Percentiles rank a stretch among this genome's conserved stretches.
Conservation (phyloP, 2,329 filamentous ascomycete species). For the Colletotrichum sp. region DNA sequence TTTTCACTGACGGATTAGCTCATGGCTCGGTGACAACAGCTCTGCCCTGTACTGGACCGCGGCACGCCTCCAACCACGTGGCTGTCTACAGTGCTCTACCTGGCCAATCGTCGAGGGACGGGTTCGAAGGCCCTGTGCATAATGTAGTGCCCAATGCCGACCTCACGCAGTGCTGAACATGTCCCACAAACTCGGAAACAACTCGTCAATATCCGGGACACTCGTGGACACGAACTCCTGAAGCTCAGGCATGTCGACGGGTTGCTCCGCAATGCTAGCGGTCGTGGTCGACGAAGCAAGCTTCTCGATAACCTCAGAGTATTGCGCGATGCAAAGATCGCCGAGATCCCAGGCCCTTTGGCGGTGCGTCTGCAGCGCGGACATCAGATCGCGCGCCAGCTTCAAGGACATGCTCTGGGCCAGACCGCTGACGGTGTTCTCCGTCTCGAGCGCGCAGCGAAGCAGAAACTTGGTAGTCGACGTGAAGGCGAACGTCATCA, state of each 20-base stretch:
- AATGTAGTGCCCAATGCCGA: neutral
- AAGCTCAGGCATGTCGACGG: conserved; percentile 10
- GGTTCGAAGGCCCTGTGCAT: neutral
- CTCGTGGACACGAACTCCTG: conserved; percentile 14
- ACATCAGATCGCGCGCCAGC: conserved; percentile 47
- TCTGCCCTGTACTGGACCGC: neutral
- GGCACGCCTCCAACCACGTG: neutral
- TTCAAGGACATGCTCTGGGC: conserved; percentile 42
- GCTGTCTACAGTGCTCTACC: neutral
- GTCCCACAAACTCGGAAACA: conserved; percentile 18
- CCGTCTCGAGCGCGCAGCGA: conserved; percentile 50
- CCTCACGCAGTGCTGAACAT: conserved; percentile 3
- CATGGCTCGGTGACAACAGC: neutral
- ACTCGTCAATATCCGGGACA: conserved; percentile 15
- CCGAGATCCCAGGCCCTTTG: conserved; percentile 52
- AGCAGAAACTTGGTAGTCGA: conserved; percentile 55
- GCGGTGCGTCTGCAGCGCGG: conserved; percentile 41
- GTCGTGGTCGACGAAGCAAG: conserved; percentile 31
- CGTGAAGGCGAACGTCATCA: conserved; percentile 51
- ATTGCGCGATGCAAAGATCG: conserved; percentile 53
- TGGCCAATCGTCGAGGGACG: neutral
- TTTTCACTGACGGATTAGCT: neutral
- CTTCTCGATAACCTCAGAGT: conserved; percentile 52
- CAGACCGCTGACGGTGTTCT: conserved; percentile 37
- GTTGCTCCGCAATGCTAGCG: neutral